These are phyloP conservation scores for Tetrapisispora namnaoensis DNA, from an alignment of 805 yeast species.

Conservation along the genomic window DNA sequence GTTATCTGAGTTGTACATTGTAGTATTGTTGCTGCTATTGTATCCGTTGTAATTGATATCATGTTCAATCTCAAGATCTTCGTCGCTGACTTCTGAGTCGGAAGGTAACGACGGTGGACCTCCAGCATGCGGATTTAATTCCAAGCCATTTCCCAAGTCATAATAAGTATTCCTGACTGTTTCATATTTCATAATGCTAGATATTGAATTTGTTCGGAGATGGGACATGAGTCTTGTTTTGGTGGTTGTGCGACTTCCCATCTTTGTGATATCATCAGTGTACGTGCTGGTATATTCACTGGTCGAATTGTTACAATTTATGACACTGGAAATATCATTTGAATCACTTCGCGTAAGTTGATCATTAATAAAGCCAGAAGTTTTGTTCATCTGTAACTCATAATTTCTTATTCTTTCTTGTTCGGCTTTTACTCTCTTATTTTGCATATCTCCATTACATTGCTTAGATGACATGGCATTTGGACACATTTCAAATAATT, in stretches of 20 bases:
- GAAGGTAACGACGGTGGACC: constrained; percentile 34
- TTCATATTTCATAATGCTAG: not conserved
- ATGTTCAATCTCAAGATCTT: constrained; percentile 12
- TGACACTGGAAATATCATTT: not conserved
- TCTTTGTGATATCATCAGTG: not conserved
- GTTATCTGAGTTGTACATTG: not conserved
- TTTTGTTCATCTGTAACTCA: constrained; percentile 1
- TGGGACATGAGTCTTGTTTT: not conserved
- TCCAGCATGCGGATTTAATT: constrained; percentile 27
- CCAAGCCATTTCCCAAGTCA: constrained; percentile 30
- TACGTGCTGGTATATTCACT: not conserved
- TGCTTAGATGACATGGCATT: constrained; percentile 42
- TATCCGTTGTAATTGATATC: constrained; percentile 6
- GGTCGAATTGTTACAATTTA: not conserved
- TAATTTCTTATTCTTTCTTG: not conserved
- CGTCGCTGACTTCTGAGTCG: constrained; percentile 16
- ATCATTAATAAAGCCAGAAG: not conserved
- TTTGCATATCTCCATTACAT: constrained; percentile 27
- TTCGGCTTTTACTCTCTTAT: not conserved
- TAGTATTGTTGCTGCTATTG: not conserved
- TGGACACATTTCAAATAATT: constrained; percentile 52
- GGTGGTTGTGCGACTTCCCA: not conserved
- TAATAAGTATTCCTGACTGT: constrained; percentile 11
- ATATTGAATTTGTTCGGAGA: not conserved
- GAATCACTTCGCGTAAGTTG: not conserved